These are phyloP conservation scores for Boletus eberwhitei DNA, from an alignment of 768 basidiomycete species.

Conservation along the genomic window DNA sequence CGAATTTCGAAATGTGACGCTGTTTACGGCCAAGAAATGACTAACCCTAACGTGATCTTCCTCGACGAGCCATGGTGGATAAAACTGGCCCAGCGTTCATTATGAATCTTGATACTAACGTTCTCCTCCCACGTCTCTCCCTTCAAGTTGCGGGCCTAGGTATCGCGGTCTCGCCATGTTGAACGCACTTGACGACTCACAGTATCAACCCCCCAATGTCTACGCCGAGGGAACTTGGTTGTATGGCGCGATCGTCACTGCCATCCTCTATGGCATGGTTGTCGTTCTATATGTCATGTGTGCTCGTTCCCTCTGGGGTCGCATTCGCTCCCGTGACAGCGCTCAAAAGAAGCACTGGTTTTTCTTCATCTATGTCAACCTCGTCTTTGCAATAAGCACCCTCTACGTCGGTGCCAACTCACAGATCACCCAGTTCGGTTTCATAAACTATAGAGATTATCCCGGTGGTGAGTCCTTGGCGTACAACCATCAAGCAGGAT, in stretches of 20 bases:
- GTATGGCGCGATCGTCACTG: constrained; percentile 29
- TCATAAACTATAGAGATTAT: constrained; percentile 31
- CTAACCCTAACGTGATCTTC: neutral
- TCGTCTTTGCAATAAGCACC: constrained; percentile 29
- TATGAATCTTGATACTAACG: neutral
- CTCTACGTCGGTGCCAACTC: constrained; percentile 25
- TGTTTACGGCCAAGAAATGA: too few relatives aligned
- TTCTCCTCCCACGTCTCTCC: constrained; percentile 6
- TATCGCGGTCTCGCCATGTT: constrained; percentile 15
- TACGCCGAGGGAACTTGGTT: constrained; percentile 30
- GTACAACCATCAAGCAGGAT: neutral
- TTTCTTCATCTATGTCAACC: constrained; percentile 28
- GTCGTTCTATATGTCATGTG: constrained; percentile 28
- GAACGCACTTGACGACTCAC: constrained; percentile 1
- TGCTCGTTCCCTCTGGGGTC: constrained; percentile 25
- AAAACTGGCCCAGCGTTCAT: constrained; percentile 1
- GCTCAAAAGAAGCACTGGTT: constrained; percentile 20
- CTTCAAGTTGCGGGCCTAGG: neutral
- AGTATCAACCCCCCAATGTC: constrained; percentile 11
- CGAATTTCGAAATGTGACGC: too few relatives aligned
- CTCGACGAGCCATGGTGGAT: neutral
- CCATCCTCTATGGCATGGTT: constrained; percentile 27
- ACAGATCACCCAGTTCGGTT: constrained; percentile 28
- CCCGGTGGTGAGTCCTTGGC: constrained; percentile 24
- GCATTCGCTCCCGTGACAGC: constrained; percentile 11